Percentiles rank a stretch among this genome's conserved stretches.
These are phyloP conservation scores for Podila epigama DNA, from an alignment of 192 early-diverging fungal species.

Conservation along the genomic window DNA sequence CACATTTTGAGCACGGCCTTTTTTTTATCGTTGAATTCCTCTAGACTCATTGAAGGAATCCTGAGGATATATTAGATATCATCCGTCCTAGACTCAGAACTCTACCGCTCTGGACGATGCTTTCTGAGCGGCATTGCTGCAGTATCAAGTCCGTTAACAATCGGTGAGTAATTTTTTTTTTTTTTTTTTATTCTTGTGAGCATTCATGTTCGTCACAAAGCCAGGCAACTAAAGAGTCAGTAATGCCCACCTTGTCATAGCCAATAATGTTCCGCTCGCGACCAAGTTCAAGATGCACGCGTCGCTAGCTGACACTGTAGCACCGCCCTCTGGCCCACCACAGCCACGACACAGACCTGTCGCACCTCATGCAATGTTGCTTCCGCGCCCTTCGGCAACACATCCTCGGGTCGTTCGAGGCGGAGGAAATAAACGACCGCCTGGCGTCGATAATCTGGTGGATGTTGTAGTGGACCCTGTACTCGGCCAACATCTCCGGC, in stretches of 20 bases:
- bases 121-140: not conserved
- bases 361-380: slow-evolving; percentile 23
- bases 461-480: slow-evolving; percentile 62
- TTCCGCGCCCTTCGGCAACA: slow-evolving; percentile 41
- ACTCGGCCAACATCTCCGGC: slow-evolving; percentile 52
- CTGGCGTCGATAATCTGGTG: slow-evolving; percentile 42
- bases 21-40: too few species aligned
- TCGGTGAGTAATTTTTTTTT: too few species aligned
- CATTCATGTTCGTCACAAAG: not conserved
- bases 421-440: slow-evolving; percentile 9
- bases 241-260: not conserved
- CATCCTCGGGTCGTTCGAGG: slow-evolving; percentile 39
- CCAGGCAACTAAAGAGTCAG: too few species aligned
- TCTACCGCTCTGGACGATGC: slow-evolving; percentile 12
- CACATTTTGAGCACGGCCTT: too few species aligned
- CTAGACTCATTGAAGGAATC: not conserved
- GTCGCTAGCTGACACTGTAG: not conserved
- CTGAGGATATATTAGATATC: slow-evolving; percentile 1
- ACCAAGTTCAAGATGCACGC: slow-evolving; percentile 26
- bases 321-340: not conserved
- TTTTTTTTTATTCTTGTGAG: not conserved
- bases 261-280: not conserved
- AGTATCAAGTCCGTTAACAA: too few species aligned
- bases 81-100: not conserved
- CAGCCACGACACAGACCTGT: slow-evolving; percentile 49